phyloP scores from a whole-genome alignment of 177 flowering plant genomes.

The Tripterygium wilfordii region DNA sequence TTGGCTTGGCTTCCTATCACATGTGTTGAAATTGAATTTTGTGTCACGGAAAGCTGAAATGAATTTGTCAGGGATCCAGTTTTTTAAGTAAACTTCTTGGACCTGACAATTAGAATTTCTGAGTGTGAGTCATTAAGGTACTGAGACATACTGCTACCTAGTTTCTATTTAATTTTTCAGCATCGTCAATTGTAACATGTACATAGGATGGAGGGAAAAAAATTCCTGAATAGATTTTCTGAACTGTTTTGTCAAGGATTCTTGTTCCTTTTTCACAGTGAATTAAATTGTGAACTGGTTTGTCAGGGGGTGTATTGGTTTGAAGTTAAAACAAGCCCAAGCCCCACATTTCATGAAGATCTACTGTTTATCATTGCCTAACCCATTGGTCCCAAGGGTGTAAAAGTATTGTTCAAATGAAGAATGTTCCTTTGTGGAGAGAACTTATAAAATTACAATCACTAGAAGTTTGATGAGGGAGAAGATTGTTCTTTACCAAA shows the following conservation, averaged over 20 bases:
- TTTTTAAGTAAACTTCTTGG: too few relatives aligned
- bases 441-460: slow-evolving; percentile 40
- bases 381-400: slow-evolving; percentile 33
- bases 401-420: slow-evolving; percentile 16
- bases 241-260: slow-evolving; percentile 4
- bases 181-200: too few relatives aligned
- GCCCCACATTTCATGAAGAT: slow-evolving; percentile 65
- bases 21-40: too few relatives aligned
- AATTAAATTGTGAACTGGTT: slow-evolving; percentile 65
- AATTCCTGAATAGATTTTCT: slow-evolving; percentile 6
- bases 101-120: too few relatives aligned
- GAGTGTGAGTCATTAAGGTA: too few relatives aligned
- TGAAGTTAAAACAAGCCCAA: slow-evolving; percentile 84
- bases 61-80: too few relatives aligned
- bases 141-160: too few relatives aligned
- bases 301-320: slow-evolving; percentile 78
- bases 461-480: slow-evolving; percentile 62
- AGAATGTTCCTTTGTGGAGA: slow-evolving; percentile 46
- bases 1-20: too few relatives aligned
- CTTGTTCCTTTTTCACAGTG: slow-evolving; percentile 23
- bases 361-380: slow-evolving; percentile 48
- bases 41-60: too few relatives aligned
- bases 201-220: too few relatives aligned
- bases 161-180: too few relatives aligned
- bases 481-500: slow-evolving; percentile 47